Percentiles rank a stretch among this genome's conserved stretches.
These are phyloP conservation scores for Claviceps sp. DNA, from an alignment of 2,329 filamentous ascomycete genomes.

Conservation along the genomic window DNA sequence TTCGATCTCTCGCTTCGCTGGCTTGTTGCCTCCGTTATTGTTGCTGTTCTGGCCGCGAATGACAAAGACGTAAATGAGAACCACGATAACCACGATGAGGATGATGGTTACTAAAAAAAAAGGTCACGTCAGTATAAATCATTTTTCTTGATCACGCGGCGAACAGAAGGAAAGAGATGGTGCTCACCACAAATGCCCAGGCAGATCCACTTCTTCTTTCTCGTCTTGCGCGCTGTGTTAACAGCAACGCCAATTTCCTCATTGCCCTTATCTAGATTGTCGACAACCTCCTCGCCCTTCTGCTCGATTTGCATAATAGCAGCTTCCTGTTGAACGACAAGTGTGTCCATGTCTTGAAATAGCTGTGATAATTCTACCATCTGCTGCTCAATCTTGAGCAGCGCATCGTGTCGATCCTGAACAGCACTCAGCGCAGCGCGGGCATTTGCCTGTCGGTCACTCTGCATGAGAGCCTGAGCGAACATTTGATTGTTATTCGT, in stretches of 20 bases:
- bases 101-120: constrained; percentile 33
- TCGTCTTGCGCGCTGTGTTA: constrained; percentile 61
- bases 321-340: constrained; percentile 77
- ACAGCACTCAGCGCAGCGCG: constrained; percentile 68
- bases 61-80: constrained; percentile 35
- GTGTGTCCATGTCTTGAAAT: constrained; percentile 77
- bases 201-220: constrained; percentile 96
- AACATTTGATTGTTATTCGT: constrained; percentile 75
- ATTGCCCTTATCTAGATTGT: constrained; percentile 76
- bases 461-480: constrained; percentile 71
- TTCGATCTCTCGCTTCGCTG: constrained; percentile 15
- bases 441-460: constrained; percentile 68
- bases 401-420: constrained; percentile 68
- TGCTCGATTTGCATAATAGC: constrained; percentile 70
- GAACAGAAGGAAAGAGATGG: not conserved
- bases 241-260: constrained; percentile 72
- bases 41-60: constrained; percentile 17
- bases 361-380: constrained; percentile 78
- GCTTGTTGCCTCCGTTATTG: constrained; percentile 15
- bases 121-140: not conserved
- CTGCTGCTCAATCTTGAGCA: constrained; percentile 84
- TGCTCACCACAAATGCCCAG: constrained; percentile 55
- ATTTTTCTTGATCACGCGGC: not conserved
- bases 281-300: constrained; percentile 72
- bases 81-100: constrained; percentile 35